Percentiles rank a stretch among this genome's conserved stretches.
These are phyloP conservation scores for Gloeophyllum trabeum DNA, from an alignment of 768 basidiomycete species.

Conservation along the genomic window DNA sequence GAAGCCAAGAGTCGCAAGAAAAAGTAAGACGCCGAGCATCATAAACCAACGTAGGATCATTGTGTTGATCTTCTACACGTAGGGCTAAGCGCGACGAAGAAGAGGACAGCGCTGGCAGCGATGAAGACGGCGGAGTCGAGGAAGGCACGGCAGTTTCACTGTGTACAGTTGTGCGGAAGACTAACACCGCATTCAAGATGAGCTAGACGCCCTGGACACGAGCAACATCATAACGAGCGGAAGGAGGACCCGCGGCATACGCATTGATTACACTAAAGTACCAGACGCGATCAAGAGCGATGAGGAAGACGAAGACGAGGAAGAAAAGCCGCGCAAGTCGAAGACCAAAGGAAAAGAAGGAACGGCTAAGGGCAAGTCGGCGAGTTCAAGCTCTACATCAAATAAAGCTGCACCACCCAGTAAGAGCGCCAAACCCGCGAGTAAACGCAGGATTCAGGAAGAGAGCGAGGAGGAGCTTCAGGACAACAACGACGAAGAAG, in stretches of 20 bases:
- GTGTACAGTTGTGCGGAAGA: background rate
- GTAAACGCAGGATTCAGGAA: slow-evolving; percentile 26
- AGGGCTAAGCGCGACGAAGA: slow-evolving; percentile 18
- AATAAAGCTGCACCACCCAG: slow-evolving; percentile 29
- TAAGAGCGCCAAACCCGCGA: slow-evolving; percentile 27
- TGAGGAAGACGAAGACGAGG: slow-evolving; percentile 29
- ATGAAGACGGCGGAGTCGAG: slow-evolving; percentile 14
- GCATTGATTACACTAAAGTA: slow-evolving; percentile 18
- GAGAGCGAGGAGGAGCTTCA: slow-evolving; percentile 27
- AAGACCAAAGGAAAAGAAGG: slow-evolving; percentile 1
- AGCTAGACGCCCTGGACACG: slow-evolving; percentile 13
- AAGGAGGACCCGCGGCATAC: slow-evolving; percentile 16
- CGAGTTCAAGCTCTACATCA: slow-evolving; percentile 9
- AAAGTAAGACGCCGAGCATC: slow-evolving; percentile 15
- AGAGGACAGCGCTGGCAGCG: slow-evolving; percentile 15
- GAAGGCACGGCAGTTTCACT: slow-evolving; percentile 10
- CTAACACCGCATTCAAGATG: slow-evolving; percentile 7
- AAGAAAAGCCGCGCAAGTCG: slow-evolving; percentile 28
- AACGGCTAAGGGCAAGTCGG: slow-evolving; percentile 4
- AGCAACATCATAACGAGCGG: slow-evolving; percentile 10
- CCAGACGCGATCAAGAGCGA: slow-evolving; percentile 12
- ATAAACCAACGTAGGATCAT: background rate
- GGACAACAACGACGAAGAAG: slow-evolving; percentile 16
- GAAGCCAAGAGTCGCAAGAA: slow-evolving; percentile 10
- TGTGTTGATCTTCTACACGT: slow-evolving; percentile 1